These are phyloP conservation scores for Citrus glauca DNA, from an alignment of 345 rosid genomes.

Conservation along the genomic window DNA sequence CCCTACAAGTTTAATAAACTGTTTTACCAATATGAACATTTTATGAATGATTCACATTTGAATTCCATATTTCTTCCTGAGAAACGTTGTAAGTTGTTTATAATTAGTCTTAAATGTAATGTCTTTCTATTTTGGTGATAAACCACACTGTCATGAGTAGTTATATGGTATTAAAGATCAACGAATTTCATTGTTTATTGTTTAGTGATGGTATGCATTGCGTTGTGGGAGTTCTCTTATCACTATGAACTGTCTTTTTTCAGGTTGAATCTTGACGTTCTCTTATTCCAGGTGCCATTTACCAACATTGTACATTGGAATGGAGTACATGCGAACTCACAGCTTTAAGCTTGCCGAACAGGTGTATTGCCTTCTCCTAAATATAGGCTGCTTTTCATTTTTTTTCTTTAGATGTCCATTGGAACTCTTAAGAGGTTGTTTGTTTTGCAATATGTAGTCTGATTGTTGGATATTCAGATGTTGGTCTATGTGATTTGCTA, in stretches of 20 bases:
- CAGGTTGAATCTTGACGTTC: constrained; percentile 74
- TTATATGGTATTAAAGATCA: background rate
- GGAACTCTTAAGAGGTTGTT: background rate
- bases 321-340: constrained; percentile 98
- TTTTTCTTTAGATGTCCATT: background rate
- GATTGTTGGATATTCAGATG: background rate
- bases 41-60: background rate
- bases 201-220: constrained; percentile 14
- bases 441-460: background rate
- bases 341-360: constrained; percentile 98
- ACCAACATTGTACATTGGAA: constrained; percentile 92
- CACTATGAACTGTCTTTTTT: constrained; percentile 47
- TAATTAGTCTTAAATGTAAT: too few relatives aligned
- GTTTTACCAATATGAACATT: background rate
- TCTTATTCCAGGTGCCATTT: constrained; percentile 95
- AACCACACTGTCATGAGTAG: background rate
- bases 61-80: background rate
- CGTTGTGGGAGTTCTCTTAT: constrained; percentile 45
- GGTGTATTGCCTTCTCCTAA: constrained; percentile 41
- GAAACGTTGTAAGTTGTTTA: background rate
- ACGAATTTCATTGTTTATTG: background rate
- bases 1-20: background rate
- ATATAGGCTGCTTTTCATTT: background rate
- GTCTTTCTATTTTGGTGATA: background rate
- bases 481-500: background rate